Evolutionary conservation across 148 eudicot species (phyloP).

Genomic region (Silene uniflora): DNA sequence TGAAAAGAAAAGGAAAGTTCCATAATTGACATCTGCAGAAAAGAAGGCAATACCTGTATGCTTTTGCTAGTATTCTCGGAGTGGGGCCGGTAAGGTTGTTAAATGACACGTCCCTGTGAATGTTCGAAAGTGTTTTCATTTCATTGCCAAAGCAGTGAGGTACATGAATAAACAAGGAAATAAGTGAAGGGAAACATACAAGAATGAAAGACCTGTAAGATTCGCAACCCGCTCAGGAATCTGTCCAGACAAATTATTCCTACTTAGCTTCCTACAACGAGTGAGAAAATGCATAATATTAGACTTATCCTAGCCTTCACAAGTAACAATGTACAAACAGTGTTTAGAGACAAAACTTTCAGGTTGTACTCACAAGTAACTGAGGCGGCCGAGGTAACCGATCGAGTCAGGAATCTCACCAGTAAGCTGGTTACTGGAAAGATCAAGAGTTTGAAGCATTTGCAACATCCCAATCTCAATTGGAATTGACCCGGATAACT

Average conservation of each 20-base stretch:
- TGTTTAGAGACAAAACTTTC: neutral
- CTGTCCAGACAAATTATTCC: slow-evolving; percentile 69
- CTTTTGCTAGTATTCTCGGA: slow-evolving; percentile 67
- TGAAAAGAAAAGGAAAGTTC: no score
- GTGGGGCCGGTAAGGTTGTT: slow-evolving; percentile 85
- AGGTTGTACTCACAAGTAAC: slow-evolving; percentile 66
- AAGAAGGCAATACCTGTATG: slow-evolving; percentile 51
- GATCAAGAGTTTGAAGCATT: slow-evolving; percentile 73
- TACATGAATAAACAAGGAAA: neutral
- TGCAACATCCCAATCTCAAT: slow-evolving; percentile 65
- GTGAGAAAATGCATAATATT: slow-evolving; percentile 1
- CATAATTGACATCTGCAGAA: neutral
- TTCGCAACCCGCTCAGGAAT: slow-evolving; percentile 67
- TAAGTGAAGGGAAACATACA: slow-evolving; percentile 50
- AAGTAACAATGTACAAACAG: neutral
- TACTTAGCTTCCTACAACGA: slow-evolving; percentile 72
- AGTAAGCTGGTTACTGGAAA: slow-evolving; percentile 70
- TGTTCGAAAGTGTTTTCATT: slow-evolving; percentile 9
- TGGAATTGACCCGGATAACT: slow-evolving; percentile 65
- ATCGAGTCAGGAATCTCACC: slow-evolving; percentile 79
- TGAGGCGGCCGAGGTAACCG: slow-evolving; percentile 62
- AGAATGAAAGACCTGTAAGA: slow-evolving; percentile 83
- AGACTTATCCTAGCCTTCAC: neutral
- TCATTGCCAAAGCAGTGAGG: slow-evolving; percentile 1
- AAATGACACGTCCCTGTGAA: slow-evolving; percentile 72